These are phyloP conservation scores for Allium fistulosum DNA, from an alignment of 106 monocot genomes.

Conservation along the genomic window DNA sequence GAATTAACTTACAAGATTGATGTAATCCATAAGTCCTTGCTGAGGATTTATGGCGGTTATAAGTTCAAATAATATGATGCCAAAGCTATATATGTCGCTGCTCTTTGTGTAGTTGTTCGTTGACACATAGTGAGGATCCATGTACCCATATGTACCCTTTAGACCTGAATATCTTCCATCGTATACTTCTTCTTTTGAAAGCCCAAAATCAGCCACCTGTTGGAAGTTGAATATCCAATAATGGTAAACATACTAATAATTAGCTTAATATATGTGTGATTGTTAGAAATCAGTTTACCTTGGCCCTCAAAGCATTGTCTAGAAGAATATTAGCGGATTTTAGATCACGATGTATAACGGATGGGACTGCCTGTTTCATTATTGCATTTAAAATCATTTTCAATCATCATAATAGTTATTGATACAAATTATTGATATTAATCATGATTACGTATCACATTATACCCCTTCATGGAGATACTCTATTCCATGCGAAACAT, in stretches of 20 bases:
- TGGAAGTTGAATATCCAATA: not conserved
- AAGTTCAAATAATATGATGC: constrained; percentile 90
- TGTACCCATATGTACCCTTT: constrained; percentile 98
- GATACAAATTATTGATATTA: no score
- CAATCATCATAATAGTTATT: no score
- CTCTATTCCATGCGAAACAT: constrained; percentile 93
- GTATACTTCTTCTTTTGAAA: constrained; percentile 82
- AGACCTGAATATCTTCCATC: constrained; percentile 71
- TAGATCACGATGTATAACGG: constrained; percentile 91
- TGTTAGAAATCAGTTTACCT: constrained; percentile 35
- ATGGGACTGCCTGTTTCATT: constrained; percentile 70
- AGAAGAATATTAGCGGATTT: constrained; percentile 97
- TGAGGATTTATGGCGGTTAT: constrained; percentile 93
- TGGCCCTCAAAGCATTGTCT: constrained; percentile 79
- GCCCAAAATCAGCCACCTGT: constrained; percentile 97
- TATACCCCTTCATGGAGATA: constrained; percentile 98
- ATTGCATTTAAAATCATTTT: no score
- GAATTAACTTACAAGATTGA: constrained; percentile 77
- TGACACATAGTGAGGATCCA: constrained; percentile 94
- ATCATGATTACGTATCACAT: not conserved
- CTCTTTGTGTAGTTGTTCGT: constrained; percentile 87
- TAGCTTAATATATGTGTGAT: no score
- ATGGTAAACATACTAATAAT: no score
- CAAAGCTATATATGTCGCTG: constrained; percentile 97
- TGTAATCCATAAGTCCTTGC: constrained; percentile 89